Base-by-base conservation (phyloP, 2,329 filamentous ascomycete genomes). In the Ophiostoma fasciatum region DNA sequence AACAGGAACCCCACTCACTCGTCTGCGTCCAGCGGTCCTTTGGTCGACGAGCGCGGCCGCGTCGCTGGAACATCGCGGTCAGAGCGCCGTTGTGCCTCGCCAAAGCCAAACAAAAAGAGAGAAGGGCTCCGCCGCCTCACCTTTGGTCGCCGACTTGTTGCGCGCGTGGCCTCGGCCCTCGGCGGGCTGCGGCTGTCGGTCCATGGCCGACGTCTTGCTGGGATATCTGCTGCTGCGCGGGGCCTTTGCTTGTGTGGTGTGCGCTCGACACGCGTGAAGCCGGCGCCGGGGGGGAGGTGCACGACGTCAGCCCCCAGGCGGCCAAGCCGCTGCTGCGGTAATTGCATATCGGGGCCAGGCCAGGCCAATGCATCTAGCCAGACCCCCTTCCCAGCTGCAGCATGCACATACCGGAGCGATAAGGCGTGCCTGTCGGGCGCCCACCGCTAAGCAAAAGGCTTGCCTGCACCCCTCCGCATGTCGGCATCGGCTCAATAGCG, bases 11-110 rank as follows among this genome's bases (percentile, higher is more conserved):
- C 28, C 35, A 55, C 74, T 58, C 66, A 88, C 80, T 88, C 79
- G 44, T 78, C 73, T 42, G 63, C 60, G 49, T 90, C 83, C 15
- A 93, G 62, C 4, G 84, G 84, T 1, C 82, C 83, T 55, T 76
- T 82, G 5, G 83, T 90, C 30, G 78, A 70, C 28, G 78, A 74
- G 34, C 78, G 65, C 8, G 78, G 70, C 30, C 76, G 60, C n/a
- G 68, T 58, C 31, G 68, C 70, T 72, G 46, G 11, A 17, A 17
- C 13, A 23, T 25, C 12, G 15, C 14, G 10, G 6, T 37, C 12
- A 34, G 33, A 15, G 12, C 28, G 15, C 11, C 2, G 19, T 4
- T 7, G 9, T 26, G 23, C 11, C 11, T 26, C 11, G 5, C n/a
- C 4, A 28, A 3, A 14, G 12, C 3, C n/a, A n/a, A n/a, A n/a